Percentiles rank a stretch among this genome's conserved stretches.
phyloP scores from a whole-genome alignment of 495 filamentous ascomycete genomes.

The Penicillium waksmanii region DNA sequence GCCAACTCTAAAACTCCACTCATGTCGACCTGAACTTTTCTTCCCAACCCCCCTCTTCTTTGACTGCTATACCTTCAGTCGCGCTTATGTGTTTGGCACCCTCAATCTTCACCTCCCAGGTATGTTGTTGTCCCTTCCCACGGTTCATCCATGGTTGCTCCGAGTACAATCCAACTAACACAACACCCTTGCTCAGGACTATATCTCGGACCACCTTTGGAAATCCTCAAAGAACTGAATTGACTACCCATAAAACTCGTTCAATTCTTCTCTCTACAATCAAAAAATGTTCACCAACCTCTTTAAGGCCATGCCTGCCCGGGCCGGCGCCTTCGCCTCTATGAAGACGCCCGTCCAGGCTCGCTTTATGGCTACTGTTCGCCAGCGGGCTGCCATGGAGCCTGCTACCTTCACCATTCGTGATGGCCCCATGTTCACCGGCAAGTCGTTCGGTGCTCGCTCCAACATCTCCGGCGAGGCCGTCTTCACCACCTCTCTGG shows the following conservation, averaged over 20 bases:
- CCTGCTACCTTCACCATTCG: slow-evolving; percentile 94
- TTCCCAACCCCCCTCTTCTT: slow-evolving; percentile 22
- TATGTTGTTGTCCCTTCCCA: slow-evolving; percentile 52
- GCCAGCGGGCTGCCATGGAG: slow-evolving; percentile 69
- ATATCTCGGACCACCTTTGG: slow-evolving; percentile 99
- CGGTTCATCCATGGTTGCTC: neutral
- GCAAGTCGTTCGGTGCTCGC: slow-evolving; percentile 90
- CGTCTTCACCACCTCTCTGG: slow-evolving; percentile 91
- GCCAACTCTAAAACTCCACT: slow-evolving; percentile 13
- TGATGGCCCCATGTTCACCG: slow-evolving; percentile 91
- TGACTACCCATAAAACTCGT: slow-evolving; percentile 20
- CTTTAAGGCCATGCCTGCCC: slow-evolving; percentile 57
- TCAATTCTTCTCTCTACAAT: slow-evolving; percentile 22
- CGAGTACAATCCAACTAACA: neutral
- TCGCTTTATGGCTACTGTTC: slow-evolving; percentile 71
- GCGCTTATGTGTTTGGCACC: slow-evolving; percentile 95
- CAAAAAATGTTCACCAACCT: slow-evolving; percentile 71
- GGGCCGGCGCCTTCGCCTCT: slow-evolving; percentile 56
- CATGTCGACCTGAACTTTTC: slow-evolving; percentile 37
- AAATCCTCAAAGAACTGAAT: slow-evolving; percentile 84
- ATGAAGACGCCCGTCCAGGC: slow-evolving; percentile 54
- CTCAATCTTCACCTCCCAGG: slow-evolving; percentile 96
- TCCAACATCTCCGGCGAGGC: slow-evolving; percentile 92
- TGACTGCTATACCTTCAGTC: slow-evolving; percentile 50
- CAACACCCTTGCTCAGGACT: slow-evolving; percentile 64